These are phyloP conservation scores for Penicillium bialowiezense DNA, from an alignment of 495 filamentous ascomycete genomes.

Conservation along the genomic window DNA sequence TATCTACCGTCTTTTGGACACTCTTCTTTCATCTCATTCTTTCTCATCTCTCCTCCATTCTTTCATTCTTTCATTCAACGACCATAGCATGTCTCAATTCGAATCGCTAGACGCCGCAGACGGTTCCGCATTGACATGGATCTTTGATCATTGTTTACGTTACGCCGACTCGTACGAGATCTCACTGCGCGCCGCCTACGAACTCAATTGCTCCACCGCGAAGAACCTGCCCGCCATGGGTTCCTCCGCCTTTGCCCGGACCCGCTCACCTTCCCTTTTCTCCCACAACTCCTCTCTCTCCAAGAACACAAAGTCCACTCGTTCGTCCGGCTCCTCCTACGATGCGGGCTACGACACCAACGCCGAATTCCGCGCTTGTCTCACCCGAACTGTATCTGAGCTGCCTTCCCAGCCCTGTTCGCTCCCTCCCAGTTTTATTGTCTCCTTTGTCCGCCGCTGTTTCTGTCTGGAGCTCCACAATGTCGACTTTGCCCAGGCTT, in stretches of 20 bases:
- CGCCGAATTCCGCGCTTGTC: slow-evolving; percentile 58
- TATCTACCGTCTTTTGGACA: background rate
- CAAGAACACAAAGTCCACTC: slow-evolving; percentile 23
- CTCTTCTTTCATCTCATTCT: background rate
- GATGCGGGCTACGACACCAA: slow-evolving; percentile 34
- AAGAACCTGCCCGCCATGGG: slow-evolving; percentile 31
- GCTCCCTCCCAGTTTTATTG: slow-evolving; percentile 65
- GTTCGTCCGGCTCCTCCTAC: slow-evolving; percentile 31
- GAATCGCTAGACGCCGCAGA: slow-evolving; percentile 26
- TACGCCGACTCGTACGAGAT: slow-evolving; percentile 69
- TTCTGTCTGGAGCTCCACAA: slow-evolving; percentile 55
- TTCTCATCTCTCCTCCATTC: background rate
- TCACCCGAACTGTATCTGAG: slow-evolving; percentile 63
- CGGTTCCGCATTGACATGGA: slow-evolving; percentile 52
- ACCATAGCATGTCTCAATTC: slow-evolving; percentile 24
- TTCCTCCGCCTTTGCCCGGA: slow-evolving; percentile 20
- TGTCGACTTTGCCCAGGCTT: slow-evolving; percentile 70
- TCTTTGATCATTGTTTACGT: slow-evolving; percentile 67
- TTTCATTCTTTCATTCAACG: background rate
- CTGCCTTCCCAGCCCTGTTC: slow-evolving; percentile 63
- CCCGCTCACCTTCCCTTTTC: slow-evolving; percentile 28
- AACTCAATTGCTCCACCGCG: slow-evolving; percentile 60
- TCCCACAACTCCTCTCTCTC: slow-evolving; percentile 30
- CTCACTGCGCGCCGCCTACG: slow-evolving; percentile 72
- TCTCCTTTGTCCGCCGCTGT: slow-evolving; percentile 60